Evolutionary conservation across 371 early-diverging fungal genomes (phyloP), one percentile per base, ranked within the genome.

Genomic region (Mucor indicus): DNA sequence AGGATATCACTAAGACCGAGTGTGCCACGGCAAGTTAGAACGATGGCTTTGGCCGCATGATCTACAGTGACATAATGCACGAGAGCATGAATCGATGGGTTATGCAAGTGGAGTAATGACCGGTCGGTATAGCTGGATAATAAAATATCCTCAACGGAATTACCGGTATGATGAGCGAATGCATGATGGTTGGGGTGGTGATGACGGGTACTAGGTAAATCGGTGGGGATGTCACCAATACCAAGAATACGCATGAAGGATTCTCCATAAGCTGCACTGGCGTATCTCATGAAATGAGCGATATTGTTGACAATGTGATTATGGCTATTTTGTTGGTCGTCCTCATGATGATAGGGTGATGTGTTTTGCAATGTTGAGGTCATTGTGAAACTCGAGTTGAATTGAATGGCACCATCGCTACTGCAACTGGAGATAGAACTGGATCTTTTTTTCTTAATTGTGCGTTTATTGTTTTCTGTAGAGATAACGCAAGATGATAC

Each of bases 11-110:
- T 87, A 17, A 95, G 72, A 0, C 93, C 93, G 1, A 95, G 68
- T 1, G 96, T 96, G 11, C 96, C 96, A 2, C 96, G 87, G 49
- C 92, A 87, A 0, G 94, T 90, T n/a, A 96, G 51, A 0, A 95
- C 91, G 4, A 96, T 77, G 0, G 87, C 74, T 31, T 83, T 69
- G 1, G 88, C 75, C 0, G 72, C 64, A 50, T 91, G 93, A 55
- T 95, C 94, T 4, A 92, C 79, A 13, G 83, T 81, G 17, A 95
- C 84, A 54, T 91, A 94, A 60, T 93, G 91, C 1, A 90, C 91
- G 4, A 89, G 69, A 1, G 86, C 83, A 50, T 89, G 85, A 43
- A 91, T 75, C 25, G 77, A 75, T 2, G 89, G 86, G 25, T 67
- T 72, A 38, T 73, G 52, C 19, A 71, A 43, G 16, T 47, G 38